Base-by-base conservation (phyloP, 768 basidiomycete genomes). In the Tylopilus cervinicoccineus region DNA sequence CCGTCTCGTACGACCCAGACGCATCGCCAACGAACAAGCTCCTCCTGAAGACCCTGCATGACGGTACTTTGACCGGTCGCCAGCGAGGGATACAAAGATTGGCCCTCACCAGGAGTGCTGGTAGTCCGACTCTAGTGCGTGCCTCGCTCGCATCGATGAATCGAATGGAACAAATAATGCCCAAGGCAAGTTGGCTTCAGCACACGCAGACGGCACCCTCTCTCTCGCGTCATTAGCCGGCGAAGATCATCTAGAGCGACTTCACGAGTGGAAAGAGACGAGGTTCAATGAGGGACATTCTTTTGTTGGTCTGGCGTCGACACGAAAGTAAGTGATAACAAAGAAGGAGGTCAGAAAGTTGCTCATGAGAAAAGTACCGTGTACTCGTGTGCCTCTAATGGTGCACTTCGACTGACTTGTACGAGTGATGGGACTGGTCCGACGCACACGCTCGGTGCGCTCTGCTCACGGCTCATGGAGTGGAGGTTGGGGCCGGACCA, bases 381-480 rank as follows among this genome's bases (percentile, higher is more conserved):
- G 8, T 83, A 80, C 51, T 81, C 87, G 10, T 92, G 88, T 63
- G 85, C 86, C 2, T 80, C 86, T 2, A 84, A 84, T 47, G 90
- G 90, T 22, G 84, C 84, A 43, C 70, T 92, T 31, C 78, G 83
- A 43, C 66, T 72, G 45, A 79, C 75, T 2, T 52, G 61, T 29
- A 58, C 73, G 20, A 54, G 54, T 29, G 63, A 65, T 32, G 64
- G 63, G 12, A 44, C 36, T 28, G 50, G 48, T 13, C 60, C 14
- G 34, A 62, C 11, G 39, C 67, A 56, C 17, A 52, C 59, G 33
- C 62, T 70, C 47, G 70, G 74, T 7, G 71, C 70, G 9, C 75
- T 92, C 38, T 88, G 89, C 3, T 81, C 76, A 50, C 81, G 86
- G 19, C 72, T 93, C n/a, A 70, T 67, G 38, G 80, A 78, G 45